Evolutionary conservation across 257 asterid species (phyloP).

Genomic region (Nicotiana attenuata): DNA sequence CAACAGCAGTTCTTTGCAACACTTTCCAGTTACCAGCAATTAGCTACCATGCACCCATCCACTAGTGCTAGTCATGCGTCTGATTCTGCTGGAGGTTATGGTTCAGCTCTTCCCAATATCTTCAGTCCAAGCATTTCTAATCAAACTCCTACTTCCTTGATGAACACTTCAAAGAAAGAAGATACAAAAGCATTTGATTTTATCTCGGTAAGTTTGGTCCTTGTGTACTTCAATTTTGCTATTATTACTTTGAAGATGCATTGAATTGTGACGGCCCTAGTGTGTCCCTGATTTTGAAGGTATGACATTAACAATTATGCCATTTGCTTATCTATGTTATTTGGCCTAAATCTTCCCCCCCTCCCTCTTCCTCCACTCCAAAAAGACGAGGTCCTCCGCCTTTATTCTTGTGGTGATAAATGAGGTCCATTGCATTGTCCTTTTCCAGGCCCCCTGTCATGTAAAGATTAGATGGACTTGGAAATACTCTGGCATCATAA

Average conservation of each 20-base stretch:
- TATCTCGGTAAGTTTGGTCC: slow-evolving; percentile 66
- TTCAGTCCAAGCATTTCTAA: slow-evolving; percentile 61
- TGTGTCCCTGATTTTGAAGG: neutral
- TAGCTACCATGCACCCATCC: slow-evolving; percentile 51
- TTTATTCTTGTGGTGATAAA: neutral
- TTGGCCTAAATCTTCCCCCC: neutral
- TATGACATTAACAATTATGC: neutral
- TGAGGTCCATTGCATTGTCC: neutral
- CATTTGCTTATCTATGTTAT: neutral
- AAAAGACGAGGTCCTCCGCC: neutral
- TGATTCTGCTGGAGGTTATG: slow-evolving; percentile 41
- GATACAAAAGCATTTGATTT: slow-evolving; percentile 89
- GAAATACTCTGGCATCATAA: neutral
- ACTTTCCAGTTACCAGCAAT: slow-evolving; percentile 84
- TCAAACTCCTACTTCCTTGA: slow-evolving; percentile 76
- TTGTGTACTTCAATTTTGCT: slow-evolving; percentile 7
- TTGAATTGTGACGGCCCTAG: neutral
- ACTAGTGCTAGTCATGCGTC: slow-evolving; percentile 32
- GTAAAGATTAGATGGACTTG: neutral
- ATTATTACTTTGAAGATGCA: neutral
- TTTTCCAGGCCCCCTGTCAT: neutral
- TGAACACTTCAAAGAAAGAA: slow-evolving; percentile 72
- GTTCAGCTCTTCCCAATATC: slow-evolving; percentile 75
- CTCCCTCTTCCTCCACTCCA: neutral
- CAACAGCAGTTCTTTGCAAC: slow-evolving; percentile 87